phyloP scores from a whole-genome alignment of 148 eudicot species.

The Gaultheria prostrata region DNA sequence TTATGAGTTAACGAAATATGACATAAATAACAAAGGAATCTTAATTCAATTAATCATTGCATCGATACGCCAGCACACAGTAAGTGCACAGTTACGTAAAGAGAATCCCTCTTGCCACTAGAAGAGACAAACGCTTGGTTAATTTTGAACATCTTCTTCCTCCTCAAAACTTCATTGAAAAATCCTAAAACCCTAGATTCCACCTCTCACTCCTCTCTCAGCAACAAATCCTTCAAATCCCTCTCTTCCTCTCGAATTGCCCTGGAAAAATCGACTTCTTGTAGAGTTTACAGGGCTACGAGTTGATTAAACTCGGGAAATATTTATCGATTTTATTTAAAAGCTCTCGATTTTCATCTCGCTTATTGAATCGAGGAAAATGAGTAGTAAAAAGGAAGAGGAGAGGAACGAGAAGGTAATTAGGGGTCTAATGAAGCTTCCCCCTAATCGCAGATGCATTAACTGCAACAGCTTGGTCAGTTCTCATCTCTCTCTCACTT shows the following conservation, averaged over 20 bases:
- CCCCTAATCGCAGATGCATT: conserved; percentile 89
- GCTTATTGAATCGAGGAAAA: neutral
- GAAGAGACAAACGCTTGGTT: neutral
- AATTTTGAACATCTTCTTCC: neutral
- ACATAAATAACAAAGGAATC: too few relatives aligned
- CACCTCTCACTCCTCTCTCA: neutral
- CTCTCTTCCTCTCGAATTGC: neutral
- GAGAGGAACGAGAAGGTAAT: conserved; percentile 89
- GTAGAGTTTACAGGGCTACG: conserved; percentile 2
- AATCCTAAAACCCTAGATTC: conserved; percentile 18
- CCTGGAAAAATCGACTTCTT: neutral
- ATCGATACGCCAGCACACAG: neutral
- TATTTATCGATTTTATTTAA: neutral
- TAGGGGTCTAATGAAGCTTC: conserved; percentile 89
- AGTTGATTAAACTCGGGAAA: neutral
- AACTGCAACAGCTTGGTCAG: conserved; percentile 87
- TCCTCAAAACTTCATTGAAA: neutral
- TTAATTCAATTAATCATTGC: neutral
- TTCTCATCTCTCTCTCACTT: conserved; percentile 1
- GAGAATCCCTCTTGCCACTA: neutral
- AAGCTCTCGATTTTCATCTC: conserved; percentile 6
- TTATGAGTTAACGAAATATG: too few relatives aligned
- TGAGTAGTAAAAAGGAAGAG: conserved; percentile 62
- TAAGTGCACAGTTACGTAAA: neutral
- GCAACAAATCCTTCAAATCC: neutral